Evolutionary conservation across 306 rosid genomes (phyloP).

Genomic region (Sicyos edulis): DNA sequence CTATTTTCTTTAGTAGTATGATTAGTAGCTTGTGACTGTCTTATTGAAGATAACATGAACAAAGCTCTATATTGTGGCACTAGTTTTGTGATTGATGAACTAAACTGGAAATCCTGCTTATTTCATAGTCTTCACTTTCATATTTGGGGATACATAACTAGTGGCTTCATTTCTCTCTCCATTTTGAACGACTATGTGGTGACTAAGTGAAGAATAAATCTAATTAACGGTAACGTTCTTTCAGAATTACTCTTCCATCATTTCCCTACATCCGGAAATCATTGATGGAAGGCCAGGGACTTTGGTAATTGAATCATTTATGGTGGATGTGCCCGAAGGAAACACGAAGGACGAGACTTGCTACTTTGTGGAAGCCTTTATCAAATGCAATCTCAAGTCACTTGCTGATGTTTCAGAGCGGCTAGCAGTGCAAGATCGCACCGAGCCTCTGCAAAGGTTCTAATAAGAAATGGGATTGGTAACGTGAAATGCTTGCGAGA

Average conservation of each 20-base stretch:
- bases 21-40: neutral
- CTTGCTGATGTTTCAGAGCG: conserved; percentile 88
- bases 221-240: conserved; percentile 12
- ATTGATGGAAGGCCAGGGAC: conserved; percentile 92
- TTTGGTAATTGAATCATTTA: conserved; percentile 82
- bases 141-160: neutral
- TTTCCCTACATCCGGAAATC: conserved; percentile 83
- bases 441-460: conserved; percentile 70
- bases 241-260: conserved; percentile 87
- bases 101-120: neutral
- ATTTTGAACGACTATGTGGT: neutral
- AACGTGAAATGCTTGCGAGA: neutral
- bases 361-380: conserved; percentile 86
- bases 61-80: neutral
- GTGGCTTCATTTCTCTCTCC: neutral
- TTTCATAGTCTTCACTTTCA: neutral
- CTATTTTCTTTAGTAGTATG: conserved; percentile 8
- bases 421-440: conserved; percentile 78
- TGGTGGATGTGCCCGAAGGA: conserved; percentile 96
- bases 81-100: neutral
- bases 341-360: conserved; percentile 93
- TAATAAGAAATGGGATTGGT: conserved; percentile 14
- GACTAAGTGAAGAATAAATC: neutral
- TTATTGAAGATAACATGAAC: neutral
- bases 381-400: conserved; percentile 94